These are phyloP conservation scores for Hypoxylon fragiforme DNA, from an alignment of 495 filamentous ascomycete genomes.

Conservation along the genomic window DNA sequence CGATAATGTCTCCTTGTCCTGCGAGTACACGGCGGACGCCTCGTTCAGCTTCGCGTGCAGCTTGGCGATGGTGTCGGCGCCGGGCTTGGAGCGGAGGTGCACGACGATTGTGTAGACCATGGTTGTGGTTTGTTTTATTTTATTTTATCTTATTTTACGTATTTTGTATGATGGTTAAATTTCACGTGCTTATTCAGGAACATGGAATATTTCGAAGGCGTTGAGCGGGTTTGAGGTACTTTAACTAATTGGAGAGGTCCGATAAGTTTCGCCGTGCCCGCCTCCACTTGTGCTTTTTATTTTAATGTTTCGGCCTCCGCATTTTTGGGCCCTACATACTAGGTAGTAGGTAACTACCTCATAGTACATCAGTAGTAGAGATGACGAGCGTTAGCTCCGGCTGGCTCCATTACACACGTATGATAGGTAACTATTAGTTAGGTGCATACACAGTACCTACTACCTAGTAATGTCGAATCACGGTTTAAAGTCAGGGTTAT, in stretches of 20 bases:
- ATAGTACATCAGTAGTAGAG: no score
- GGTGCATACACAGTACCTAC: no score
- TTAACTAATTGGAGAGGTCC: neutral
- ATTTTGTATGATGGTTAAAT: no score
- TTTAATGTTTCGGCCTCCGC: no score
- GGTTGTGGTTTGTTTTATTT: slow-evolving; percentile 14
- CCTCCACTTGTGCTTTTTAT: neutral
- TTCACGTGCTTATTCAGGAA: neutral
- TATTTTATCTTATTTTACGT: no score
- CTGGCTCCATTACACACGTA: no score
- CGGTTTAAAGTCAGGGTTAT: no score
- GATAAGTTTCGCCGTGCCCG: neutral
- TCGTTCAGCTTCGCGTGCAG: slow-evolving; percentile 68
- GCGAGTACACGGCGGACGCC: slow-evolving; percentile 63
- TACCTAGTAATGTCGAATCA: no score
- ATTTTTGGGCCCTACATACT: no score
- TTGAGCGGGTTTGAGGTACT: neutral
- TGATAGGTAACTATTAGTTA: no score
- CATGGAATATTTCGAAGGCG: neutral
- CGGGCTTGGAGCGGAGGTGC: slow-evolving; percentile 66
- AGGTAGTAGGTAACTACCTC: no score
- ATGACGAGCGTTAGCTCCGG: neutral
- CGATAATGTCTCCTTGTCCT: slow-evolving; percentile 67
- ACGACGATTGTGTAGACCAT: slow-evolving; percentile 63
- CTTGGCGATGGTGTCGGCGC: slow-evolving; percentile 61